Evolutionary conservation across 345 rosid genomes (phyloP), one percentile per base, ranked within the genome.

Genomic region (Kernera saxatilis): DNA sequence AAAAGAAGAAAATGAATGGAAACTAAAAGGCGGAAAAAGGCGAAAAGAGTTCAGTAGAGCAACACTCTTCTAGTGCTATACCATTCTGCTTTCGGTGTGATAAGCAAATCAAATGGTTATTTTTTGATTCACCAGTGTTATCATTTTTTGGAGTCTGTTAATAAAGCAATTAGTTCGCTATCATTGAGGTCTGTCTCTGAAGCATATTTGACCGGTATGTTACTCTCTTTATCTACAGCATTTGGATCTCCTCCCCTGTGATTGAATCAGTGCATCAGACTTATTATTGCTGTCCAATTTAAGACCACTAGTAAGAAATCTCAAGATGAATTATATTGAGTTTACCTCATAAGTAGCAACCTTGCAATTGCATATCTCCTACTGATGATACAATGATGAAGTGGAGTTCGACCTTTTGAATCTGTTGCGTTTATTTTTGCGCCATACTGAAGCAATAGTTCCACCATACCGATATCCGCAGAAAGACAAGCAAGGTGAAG

Each of bases 401-500:
- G 79, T 3, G 96, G 88, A 5, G 86, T 76, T 36, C 81, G 85
- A 43, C 88, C 86, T 76, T 73, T 79, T 13, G 83, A 82, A 70
- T 87, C 90, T 13, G 73, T 55, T 17, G 84, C 87, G 73, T 85
- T 84, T 41, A 83, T 67, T 44, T 85, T 80, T 52, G 86, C 96
- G 2, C 96, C 96, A 69, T 89, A 87, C 71, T 87, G 96, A 52
- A 89, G 81, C 32, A 89, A 81, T 5, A 89, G 77, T 77, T 89
- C 96, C 25, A 85, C 89, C 92, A 89, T 87, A 76, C 84, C 89
- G 9, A 84, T 78, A 75, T 87, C 96, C 62, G 92, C 85, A 75
- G 78, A 79, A 63, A 87, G 78, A 79, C 96, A 89, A 63, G 96
- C 92, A 4, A 87, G 85, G 77, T 89, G 96, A 83, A 89, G 92